A percentile compares a stretch with the other conserved stretches of the same genome.
Conservation (phyloP, 345 rosid species). For the Citrus mangshanensis region DNA sequence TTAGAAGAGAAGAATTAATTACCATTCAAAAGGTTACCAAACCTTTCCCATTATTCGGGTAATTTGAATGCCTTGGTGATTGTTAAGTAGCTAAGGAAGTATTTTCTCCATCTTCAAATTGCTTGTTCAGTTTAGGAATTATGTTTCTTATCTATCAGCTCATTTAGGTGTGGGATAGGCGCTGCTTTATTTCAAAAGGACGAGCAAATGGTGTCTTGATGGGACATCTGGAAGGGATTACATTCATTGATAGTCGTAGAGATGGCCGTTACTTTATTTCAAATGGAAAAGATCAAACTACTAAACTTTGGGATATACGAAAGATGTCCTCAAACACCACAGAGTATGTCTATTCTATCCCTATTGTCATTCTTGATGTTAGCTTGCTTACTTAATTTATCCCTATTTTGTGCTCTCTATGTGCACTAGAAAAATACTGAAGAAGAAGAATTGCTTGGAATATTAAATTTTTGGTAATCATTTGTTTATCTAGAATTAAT, state of each 20-base stretch:
- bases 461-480: not conserved
- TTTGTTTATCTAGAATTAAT: not conserved
- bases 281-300: conserved; percentile 72
- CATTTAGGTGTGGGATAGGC: conserved; percentile 67
- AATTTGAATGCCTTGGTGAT: not conserved
- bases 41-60: not conserved
- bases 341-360: conserved; percentile 24
- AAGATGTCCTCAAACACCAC: conserved; percentile 48
- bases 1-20: not conserved
- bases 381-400: not conserved
- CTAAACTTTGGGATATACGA: conserved; percentile 75
- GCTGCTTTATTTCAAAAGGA: conserved; percentile 48
- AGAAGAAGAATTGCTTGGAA: not conserved
- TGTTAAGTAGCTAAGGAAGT: not conserved
- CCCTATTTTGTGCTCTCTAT: not conserved
- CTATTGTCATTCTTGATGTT: not conserved
- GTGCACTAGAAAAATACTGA: not conserved
- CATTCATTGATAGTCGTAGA: conserved; percentile 60
- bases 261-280: conserved; percentile 75
- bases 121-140: not conserved
- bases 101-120: not conserved
- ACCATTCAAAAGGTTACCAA: not conserved
- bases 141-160: not conserved
- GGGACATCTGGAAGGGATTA: conserved; percentile 71
- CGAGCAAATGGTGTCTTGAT: conserved; percentile 56